Percentiles rank a stretch among this genome's conserved stretches.
Evolutionary conservation across 2,329 filamentous ascomycete genomes (phyloP).

Genomic region (Cladosporium sphaerospermum): DNA sequence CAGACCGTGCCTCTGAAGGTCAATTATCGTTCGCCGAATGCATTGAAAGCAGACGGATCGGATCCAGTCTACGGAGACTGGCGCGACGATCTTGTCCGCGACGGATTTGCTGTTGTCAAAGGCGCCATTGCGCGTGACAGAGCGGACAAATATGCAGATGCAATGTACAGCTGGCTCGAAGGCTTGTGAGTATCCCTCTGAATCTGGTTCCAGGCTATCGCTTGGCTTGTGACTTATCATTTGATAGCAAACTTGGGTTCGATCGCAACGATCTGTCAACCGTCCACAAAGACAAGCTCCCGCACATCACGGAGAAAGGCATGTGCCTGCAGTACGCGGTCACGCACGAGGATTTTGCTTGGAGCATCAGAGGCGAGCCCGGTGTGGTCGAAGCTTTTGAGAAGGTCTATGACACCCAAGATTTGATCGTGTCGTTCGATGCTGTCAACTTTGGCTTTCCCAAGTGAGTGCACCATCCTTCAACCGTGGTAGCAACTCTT

Average conservation of each 20-base stretch:
- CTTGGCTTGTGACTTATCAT: conserved; percentile 8
- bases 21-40: too few relatives aligned
- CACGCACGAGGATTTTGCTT: conserved; percentile 45
- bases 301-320: conserved; percentile 43
- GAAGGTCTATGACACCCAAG: conserved; percentile 41
- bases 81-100: conserved; percentile 29
- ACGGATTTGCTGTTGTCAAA: conserved; percentile 45
- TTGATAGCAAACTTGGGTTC: conserved; percentile 30
- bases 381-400: conserved; percentile 43
- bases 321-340: conserved; percentile 45
- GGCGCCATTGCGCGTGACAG: conserved; percentile 38
- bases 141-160: conserved; percentile 32
- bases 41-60: conserved; percentile 12
- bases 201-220: background rate
- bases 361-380: conserved; percentile 44
- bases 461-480: conserved; percentile 10
- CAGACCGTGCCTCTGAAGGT: conserved; percentile 9
- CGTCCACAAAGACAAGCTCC: conserved; percentile 31
- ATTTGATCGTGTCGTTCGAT: conserved; percentile 47
- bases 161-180: conserved; percentile 28
- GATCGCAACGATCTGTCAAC: conserved; percentile 31
- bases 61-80: conserved; percentile 25
- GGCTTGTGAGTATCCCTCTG: conserved; percentile 31
- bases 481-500: too few relatives aligned
- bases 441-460: conserved; percentile 42